Conservation (phyloP, 1,284 basidiomycete genomes). For the Afroboletus lepidellus region DNA sequence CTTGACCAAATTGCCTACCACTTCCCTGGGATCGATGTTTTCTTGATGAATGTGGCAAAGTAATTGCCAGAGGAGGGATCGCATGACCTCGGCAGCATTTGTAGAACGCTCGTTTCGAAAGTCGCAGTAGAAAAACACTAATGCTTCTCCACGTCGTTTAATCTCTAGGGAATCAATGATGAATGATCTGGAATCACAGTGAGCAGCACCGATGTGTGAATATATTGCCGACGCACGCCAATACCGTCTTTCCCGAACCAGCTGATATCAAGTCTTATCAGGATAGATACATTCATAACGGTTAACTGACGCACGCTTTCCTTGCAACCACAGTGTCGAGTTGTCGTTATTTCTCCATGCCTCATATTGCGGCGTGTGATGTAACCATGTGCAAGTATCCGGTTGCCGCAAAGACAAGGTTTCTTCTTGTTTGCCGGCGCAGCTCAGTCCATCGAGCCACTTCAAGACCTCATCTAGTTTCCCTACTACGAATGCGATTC, state of each 20-base stretch:
- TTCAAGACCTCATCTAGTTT: constrained; percentile 3
- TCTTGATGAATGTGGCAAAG: constrained; percentile 1
- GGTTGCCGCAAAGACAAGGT: constrained; percentile 5
- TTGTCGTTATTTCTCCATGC: background rate
- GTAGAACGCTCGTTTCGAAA: constrained; percentile 2
- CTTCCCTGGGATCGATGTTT: background rate
- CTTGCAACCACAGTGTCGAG: constrained; percentile 2
- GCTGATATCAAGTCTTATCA: background rate
- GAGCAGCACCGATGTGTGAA: background rate
- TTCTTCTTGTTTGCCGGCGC: constrained; percentile 5
- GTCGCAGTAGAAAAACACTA: constrained; percentile 14
- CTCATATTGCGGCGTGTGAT: background rate
- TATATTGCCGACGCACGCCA: background rate
- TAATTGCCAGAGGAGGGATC: constrained; percentile 9
- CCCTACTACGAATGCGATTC: background rate
- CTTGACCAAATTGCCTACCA: background rate
- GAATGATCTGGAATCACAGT: constrained; percentile 6
- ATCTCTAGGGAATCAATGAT: constrained; percentile 1
- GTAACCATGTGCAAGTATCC: constrained; percentile 6
- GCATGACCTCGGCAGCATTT: constrained; percentile 9
- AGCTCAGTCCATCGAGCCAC: constrained; percentile 8
- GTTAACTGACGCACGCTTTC: constrained; percentile 3
- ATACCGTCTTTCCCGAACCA: constrained; percentile 7
- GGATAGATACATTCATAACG: background rate
- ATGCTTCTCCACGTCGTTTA: background rate